These are phyloP conservation scores for Cantharellus anzutake DNA, from an alignment of 768 basidiomycete species.

Conservation along the genomic window DNA sequence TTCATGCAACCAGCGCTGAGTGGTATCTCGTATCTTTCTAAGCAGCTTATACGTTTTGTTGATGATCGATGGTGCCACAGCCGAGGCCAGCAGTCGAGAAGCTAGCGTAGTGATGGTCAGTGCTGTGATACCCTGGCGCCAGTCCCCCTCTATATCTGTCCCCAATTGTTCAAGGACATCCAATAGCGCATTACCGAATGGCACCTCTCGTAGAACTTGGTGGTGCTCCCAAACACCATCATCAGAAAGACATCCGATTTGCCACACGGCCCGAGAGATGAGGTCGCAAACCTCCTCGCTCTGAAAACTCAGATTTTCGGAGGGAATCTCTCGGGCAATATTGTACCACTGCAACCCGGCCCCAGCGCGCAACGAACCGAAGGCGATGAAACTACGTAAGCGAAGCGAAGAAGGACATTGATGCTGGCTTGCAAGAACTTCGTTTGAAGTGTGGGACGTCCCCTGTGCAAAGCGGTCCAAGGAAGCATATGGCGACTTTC, in stretches of 20 bases:
- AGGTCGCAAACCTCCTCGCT: constrained; percentile 24
- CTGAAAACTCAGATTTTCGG: constrained; percentile 22
- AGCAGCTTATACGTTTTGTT: constrained; percentile 14
- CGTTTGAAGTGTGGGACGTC: constrained; percentile 23
- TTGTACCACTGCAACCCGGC: constrained; percentile 31
- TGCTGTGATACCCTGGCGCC: neutral
- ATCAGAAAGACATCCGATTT: constrained; percentile 19
- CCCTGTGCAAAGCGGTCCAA: constrained; percentile 20
- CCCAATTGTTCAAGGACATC: constrained; percentile 12
- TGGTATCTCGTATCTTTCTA: constrained; percentile 15
- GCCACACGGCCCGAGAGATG: constrained; percentile 26
- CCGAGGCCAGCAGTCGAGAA: neutral
- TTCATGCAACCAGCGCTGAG: constrained; percentile 21
- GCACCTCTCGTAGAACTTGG: neutral
- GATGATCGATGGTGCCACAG: constrained; percentile 6
- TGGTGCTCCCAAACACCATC: neutral
- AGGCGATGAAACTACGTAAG: constrained; percentile 28
- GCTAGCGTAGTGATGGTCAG: neutral
- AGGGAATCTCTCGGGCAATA: constrained; percentile 26
- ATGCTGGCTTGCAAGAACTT: constrained; percentile 23
- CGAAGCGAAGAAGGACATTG: constrained; percentile 24
- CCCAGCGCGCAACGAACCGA: constrained; percentile 28
- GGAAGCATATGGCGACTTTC: too few species aligned
- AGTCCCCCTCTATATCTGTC: constrained; percentile 4
- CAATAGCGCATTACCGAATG: constrained; percentile 17